Base-by-base conservation (phyloP, 768 basidiomycete genomes). In the Boletus coccyginus region DNA sequence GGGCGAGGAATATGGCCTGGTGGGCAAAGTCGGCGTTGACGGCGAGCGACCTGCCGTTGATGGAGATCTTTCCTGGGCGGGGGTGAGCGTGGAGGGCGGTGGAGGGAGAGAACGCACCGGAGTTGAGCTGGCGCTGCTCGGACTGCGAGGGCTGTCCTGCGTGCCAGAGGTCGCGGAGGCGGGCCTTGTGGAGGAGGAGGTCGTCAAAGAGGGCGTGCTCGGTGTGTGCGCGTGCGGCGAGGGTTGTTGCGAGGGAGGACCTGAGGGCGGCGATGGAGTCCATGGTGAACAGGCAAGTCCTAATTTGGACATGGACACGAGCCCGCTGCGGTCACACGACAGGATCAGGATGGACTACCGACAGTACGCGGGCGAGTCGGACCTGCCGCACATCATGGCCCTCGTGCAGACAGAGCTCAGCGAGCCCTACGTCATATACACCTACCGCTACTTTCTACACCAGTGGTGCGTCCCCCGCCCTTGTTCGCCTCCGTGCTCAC, bases 401-500 rank as follows among this genome's bases (percentile, higher is more conserved):
- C 82, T 98, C 56, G 89, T 96, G 5, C 89, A 95, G 76, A 87
- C 81, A 65, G 94, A 97, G 75, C 84, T 98, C 66, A 92, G 89
- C 62, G 95, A 98, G 73, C 96, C 96, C 42, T 98, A 94, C 74
- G 92, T 96, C 51, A 86, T 93, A 42, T 98, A 96, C 74, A 98
- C 95, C 0, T 98, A 94, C 65, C 88, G 95, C 2, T 98, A 99
- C 71, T 99, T 99, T 71, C 81, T 99, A 8, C 85, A 94, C 69
- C 90, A 94, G 64, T 99, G 97, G 97, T 97, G 54, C 65, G 92
- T 75, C 31, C 12, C 19, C 19, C 3, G 16, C 5, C 1, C 16
- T 9, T 19, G 16, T 6, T 7, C 27, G n/a, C 5, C 14, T 47
- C 41, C 29, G 13, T 14, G 0, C 27, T 35, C 42, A 29, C 21